phyloP scores from a whole-genome alignment of 495 filamentous ascomycete genomes.

The Chaetomium fimeti region DNA sequence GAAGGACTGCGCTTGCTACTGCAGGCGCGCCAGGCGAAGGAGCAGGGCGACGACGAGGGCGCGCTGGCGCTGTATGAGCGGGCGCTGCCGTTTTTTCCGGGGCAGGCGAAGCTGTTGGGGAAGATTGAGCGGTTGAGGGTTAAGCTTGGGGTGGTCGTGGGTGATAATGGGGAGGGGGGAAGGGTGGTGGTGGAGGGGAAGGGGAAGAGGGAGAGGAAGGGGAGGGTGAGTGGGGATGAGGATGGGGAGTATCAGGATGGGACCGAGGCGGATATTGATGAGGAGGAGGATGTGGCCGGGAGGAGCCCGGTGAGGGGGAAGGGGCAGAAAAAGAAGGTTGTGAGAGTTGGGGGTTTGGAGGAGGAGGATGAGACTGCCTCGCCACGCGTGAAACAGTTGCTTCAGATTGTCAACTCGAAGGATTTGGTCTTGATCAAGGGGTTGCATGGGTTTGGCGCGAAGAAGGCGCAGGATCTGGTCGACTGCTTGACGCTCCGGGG shows the following conservation, averaged over 20 bases:
- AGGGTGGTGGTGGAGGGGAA: conserved; percentile 8
- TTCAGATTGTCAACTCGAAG: conserved; percentile 83
- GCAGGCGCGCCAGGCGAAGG: conserved; percentile 89
- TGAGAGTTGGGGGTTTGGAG: background rate
- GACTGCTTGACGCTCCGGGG: conserved; percentile 53
- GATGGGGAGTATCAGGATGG: conserved; percentile 37
- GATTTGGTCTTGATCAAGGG: conserved; percentile 68
- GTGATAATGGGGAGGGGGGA: background rate
- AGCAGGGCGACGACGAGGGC: conserved; percentile 70
- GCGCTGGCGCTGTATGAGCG: conserved; percentile 85
- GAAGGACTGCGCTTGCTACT: conserved; percentile 82
- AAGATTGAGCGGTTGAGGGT: conserved; percentile 74
- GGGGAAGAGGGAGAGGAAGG: conserved; percentile 19
- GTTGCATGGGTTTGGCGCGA: conserved; percentile 68
- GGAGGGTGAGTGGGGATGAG: conserved; percentile 26
- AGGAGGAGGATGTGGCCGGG: conserved; percentile 30
- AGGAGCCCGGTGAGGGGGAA: conserved; percentile 40
- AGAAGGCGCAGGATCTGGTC: conserved; percentile 64
- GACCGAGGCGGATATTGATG: conserved; percentile 50
- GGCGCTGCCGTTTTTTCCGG: conserved; percentile 80
- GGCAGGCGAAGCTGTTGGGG: conserved; percentile 71
- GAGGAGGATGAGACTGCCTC: conserved; percentile 35
- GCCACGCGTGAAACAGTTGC: conserved; percentile 66
- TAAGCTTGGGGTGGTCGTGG: conserved; percentile 48
- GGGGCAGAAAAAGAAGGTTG: conserved; percentile 23